phyloP scores from a whole-genome alignment of 176 grass and related monocot species.

The Carex myosuroides region DNA sequence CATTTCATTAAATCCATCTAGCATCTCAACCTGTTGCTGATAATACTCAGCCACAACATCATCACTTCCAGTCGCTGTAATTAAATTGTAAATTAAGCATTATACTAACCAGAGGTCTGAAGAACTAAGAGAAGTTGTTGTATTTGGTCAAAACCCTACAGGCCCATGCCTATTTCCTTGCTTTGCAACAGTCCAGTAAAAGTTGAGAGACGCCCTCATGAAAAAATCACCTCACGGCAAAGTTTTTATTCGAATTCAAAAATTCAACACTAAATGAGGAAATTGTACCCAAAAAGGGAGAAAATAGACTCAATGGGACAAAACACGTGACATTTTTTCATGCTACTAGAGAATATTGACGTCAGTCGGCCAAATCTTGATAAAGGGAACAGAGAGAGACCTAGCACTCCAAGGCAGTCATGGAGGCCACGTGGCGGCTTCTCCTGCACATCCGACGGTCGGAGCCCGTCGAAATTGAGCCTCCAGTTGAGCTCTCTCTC shows the following conservation, averaged over 20 bases:
- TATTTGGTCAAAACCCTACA: background rate
- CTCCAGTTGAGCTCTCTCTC: constrained; percentile 40
- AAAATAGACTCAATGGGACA: background rate
- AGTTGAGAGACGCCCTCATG: background rate
- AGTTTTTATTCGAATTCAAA: background rate
- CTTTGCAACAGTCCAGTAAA: background rate
- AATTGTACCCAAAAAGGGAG: background rate
- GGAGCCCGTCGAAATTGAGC: constrained; percentile 57
- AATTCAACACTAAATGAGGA: background rate
- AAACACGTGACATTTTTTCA: background rate
- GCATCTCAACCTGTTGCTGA: constrained; percentile 93
- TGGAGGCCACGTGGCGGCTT: constrained; percentile 41
- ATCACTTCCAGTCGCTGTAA: constrained; percentile 36
- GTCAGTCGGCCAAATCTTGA: background rate
- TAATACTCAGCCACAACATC: constrained; percentile 93
- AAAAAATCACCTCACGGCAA: background rate
- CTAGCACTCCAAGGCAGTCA: constrained; percentile 57
- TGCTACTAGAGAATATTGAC: background rate
- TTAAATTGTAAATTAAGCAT: background rate
- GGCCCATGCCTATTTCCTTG: background rate
- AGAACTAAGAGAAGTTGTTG: background rate
- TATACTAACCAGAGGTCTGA: background rate
- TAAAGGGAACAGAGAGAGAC: constrained; percentile 23
- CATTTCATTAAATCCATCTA: constrained; percentile 99
- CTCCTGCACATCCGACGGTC: constrained; percentile 30